These are phyloP conservation scores for Sequoia sempervirens DNA, from an alignment of 75 land plant species.

Conservation along the genomic window DNA sequence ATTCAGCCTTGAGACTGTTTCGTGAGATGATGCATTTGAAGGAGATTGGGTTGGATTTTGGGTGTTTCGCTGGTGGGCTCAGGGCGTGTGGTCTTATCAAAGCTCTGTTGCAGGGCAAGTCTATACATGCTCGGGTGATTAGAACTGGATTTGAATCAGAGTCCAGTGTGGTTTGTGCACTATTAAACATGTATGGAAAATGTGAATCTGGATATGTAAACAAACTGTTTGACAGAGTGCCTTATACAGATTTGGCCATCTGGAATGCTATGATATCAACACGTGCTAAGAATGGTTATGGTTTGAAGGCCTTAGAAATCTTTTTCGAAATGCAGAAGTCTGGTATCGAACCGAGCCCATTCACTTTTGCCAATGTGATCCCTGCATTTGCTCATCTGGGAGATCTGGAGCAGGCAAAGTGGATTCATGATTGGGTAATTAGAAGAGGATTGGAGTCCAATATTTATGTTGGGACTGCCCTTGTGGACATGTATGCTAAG, in stretches of 20 bases:
- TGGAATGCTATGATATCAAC: conserved; percentile 31
- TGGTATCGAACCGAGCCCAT: conserved; percentile 13
- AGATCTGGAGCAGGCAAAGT: conserved; percentile 33
- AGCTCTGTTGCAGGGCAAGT: conserved; percentile 19
- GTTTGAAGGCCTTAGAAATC: conserved; percentile 17
- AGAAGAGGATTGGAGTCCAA: conserved; percentile 19
- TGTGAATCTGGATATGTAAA: not conserved
- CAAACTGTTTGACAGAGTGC: conserved; percentile 5
- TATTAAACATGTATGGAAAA: conserved; percentile 59
- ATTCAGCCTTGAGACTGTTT: conserved; percentile 23
- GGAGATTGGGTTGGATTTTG: not conserved
- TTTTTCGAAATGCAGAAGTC: conserved; percentile 25
- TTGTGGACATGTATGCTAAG: conserved; percentile 30
- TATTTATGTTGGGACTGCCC: conserved; percentile 21
- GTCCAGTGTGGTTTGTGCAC: conserved; percentile 29
- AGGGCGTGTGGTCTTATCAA: conserved; percentile 45
- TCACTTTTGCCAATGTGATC: conserved; percentile 26
- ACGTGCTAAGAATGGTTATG: conserved; percentile 10
- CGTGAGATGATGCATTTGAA: not conserved
- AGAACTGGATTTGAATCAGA: conserved; percentile 33
- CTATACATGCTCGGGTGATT: conserved; percentile 40
- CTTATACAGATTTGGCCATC: conserved; percentile 14
- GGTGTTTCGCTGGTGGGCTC: conserved; percentile 14
- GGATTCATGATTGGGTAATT: conserved; percentile 25
- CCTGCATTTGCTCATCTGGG: conserved; percentile 23